phyloP scores from a whole-genome alignment of 163 green algal genomes.

The Trebouxiophyceae sp. region DNA sequence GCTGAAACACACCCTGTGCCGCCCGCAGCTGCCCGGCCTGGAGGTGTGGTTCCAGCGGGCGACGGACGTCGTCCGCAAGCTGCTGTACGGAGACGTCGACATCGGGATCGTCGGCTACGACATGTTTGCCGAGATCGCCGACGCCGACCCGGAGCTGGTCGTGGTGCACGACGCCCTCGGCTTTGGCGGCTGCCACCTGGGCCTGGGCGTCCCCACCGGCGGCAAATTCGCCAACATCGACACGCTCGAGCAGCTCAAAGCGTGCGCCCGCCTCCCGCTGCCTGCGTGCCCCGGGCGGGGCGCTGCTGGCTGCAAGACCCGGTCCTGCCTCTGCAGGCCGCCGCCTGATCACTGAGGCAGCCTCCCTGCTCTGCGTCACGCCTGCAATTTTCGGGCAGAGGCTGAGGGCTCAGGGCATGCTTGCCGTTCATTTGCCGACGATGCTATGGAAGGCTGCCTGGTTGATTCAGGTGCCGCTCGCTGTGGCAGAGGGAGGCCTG shows the following conservation, averaged over 20 bases:
- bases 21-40: conserved; percentile 70
- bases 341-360: too few relatives aligned
- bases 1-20: not conserved
- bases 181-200: conserved; percentile 95
- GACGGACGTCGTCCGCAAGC: conserved; percentile 70
- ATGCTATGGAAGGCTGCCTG: too few relatives aligned
- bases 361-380: too few relatives aligned
- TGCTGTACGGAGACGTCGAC: conserved; percentile 88
- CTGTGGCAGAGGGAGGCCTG: too few relatives aligned
- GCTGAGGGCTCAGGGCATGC: too few relatives aligned
- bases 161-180: conserved; percentile 88
- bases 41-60: conserved; percentile 65
- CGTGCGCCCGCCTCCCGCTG: too few relatives aligned
- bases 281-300: too few relatives aligned
- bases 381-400: too few relatives aligned
- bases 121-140: conserved; percentile 69
- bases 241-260: conserved; percentile 58
- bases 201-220: conserved; percentile 77
- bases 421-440: too few relatives aligned
- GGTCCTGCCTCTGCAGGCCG: too few relatives aligned
- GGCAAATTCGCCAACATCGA: conserved; percentile 59
- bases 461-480: too few relatives aligned
- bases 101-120: conserved; percentile 95
- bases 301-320: too few relatives aligned
- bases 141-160: conserved; percentile 64